Evolutionary conservation across 2,329 filamentous ascomycete genomes (phyloP).

Genomic region (Pezizomycotina sp.): DNA sequence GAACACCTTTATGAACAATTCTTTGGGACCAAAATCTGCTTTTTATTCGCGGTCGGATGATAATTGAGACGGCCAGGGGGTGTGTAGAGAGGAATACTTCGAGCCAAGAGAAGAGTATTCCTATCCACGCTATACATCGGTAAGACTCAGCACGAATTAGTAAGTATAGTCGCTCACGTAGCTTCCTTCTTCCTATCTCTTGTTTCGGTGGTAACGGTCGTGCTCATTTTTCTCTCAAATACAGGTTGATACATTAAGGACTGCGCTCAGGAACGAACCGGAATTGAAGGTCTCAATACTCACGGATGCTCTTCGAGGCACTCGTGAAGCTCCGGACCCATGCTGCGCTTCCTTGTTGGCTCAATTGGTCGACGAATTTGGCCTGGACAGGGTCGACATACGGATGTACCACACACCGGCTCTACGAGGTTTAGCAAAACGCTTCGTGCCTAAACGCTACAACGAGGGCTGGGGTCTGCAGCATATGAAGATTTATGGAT

Average conservation of each 20-base stretch:
- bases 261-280: slow-evolving; percentile 58
- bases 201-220: not conserved
- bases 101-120: slow-evolving; percentile 65
- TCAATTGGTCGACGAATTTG: slow-evolving; percentile 70
- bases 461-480: slow-evolving; percentile 98
- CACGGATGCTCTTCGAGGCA: slow-evolving; percentile 80
- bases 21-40: too few species aligned
- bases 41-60: slow-evolving; percentile 4
- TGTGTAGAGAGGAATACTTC: slow-evolving; percentile 57
- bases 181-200: too few species aligned
- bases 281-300: slow-evolving; percentile 70
- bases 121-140: slow-evolving; percentile 95
- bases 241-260: slow-evolving; percentile 57
- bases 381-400: slow-evolving; percentile 67
- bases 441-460: slow-evolving; percentile 68
- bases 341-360: slow-evolving; percentile 80
- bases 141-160: slow-evolving; percentile 75
- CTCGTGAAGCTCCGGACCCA: slow-evolving; percentile 68
- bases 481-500: slow-evolving; percentile 96
- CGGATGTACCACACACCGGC: slow-evolving; percentile 98
- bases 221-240: slow-evolving; percentile 5
- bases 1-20: too few species aligned
- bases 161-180: too few species aligned
- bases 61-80: slow-evolving; percentile 19
- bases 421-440: slow-evolving; percentile 70